Percentiles rank a stretch among this genome's conserved stretches.
Evolutionary conservation across 2,329 filamentous ascomycete species (phyloP).

Genomic region (Curvularia spicifera): DNA sequence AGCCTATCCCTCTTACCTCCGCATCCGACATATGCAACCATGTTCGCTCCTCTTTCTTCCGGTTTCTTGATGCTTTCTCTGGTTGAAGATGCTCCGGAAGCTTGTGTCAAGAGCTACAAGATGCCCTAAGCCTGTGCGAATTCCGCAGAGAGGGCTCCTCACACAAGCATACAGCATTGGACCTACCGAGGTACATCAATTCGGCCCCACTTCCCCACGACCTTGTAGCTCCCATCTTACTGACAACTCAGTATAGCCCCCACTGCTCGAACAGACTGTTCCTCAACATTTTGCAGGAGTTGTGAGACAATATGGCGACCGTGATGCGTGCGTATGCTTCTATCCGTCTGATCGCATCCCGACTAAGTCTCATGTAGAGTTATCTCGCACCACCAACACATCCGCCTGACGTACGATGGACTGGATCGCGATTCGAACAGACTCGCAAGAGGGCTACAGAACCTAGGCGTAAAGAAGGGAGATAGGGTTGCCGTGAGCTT

Average conservation of each 20-base stretch:
- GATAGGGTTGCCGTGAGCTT: constrained; percentile 85
- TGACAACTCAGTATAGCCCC: constrained; percentile 58
- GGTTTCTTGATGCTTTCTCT: constrained; percentile 20
- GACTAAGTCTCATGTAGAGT: constrained; percentile 51
- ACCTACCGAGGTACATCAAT: constrained; percentile 40
- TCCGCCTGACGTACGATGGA: constrained; percentile 71
- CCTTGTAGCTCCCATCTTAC: constrained; percentile 1
- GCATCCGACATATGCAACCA: constrained; percentile 1
- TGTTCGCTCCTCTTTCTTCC: not conserved
- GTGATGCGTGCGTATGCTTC: constrained; percentile 58
- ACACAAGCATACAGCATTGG: constrained; percentile 44
- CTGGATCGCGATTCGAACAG: constrained; percentile 79
- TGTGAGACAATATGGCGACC: constrained; percentile 69
- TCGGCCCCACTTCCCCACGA: not conserved
- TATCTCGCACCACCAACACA: constrained; percentile 67
- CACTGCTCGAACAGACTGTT: constrained; percentile 71
- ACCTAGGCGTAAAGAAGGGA: constrained; percentile 77
- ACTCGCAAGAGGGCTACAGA: constrained; percentile 72
- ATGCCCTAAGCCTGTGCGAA: constrained; percentile 8
- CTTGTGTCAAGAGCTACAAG: constrained; percentile 29
- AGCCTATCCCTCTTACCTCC: constrained; percentile 2
- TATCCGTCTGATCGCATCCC: not conserved
- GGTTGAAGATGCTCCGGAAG: constrained; percentile 38
- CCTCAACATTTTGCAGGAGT: constrained; percentile 73
- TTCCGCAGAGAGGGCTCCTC: constrained; percentile 34